These are phyloP conservation scores for Lipomyces kockii DNA, from an alignment of 805 yeast genomes.

Conservation along the genomic window DNA sequence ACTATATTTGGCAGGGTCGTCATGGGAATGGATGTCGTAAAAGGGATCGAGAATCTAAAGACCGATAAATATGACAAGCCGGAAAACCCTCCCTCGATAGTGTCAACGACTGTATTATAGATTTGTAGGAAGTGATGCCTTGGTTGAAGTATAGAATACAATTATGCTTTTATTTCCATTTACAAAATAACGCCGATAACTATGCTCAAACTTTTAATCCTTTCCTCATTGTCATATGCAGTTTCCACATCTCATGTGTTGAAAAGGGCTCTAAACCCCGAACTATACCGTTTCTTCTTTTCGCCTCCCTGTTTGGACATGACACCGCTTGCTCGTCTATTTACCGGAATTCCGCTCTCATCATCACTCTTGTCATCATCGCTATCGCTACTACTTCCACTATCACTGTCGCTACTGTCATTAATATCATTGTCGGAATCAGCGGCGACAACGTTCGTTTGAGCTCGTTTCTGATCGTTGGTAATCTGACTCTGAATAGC, in stretches of 20 bases:
- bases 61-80: conserved; percentile 57
- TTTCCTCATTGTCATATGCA: not conserved
- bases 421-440: not conserved
- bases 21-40: conserved; percentile 55
- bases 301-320: not conserved
- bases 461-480: not conserved
- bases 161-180: not conserved
- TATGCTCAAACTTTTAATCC: not conserved
- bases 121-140: not conserved
- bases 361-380: conserved; percentile 18
- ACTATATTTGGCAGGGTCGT: conserved; percentile 62
- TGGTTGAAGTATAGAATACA: not conserved
- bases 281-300: conserved; percentile 23
- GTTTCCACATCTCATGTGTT: conserved; percentile 1
- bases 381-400: conserved; percentile 8
- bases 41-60: conserved; percentile 53
- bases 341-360: conserved; percentile 26
- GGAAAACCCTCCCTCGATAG: conserved; percentile 42
- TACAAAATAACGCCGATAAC: not conserved
- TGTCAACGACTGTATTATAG: conserved; percentile 26
- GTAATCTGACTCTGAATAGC: not conserved
- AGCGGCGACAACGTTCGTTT: not conserved
- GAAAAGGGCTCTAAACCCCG: conserved; percentile 26
- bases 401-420: conserved; percentile 12
- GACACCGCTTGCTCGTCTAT: conserved; percentile 25